Base-by-base conservation (phyloP, 2,329 filamentous ascomycete species). In the Ophiocordyceps camponoti-floridani region DNA sequence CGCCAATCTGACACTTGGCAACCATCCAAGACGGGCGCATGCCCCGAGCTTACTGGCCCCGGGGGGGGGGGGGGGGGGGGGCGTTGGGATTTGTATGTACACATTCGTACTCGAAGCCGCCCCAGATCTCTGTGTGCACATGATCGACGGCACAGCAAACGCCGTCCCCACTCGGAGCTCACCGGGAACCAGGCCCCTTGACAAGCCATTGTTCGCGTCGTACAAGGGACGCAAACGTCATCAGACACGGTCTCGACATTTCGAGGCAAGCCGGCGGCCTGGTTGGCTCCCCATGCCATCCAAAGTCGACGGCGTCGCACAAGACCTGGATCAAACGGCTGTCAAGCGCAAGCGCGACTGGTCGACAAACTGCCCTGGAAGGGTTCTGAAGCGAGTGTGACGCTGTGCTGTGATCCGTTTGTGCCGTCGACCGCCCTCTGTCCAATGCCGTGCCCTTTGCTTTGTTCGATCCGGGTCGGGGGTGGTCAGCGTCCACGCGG, bases 21-120 rank as follows among this genome's bases (percentile, higher is more conserved):
- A 40, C 16, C 37, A 44, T 46, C 45, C 42, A 41, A 42, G 42
- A 44, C 26, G 40, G 45, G 45, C 30, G 28, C 28, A 18, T 46
- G 45, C 41, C 45, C 45, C 45, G 45, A 46, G 42, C 9, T 31
- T 33, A 42, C 33, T n/a, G 33, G 28, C 33, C 23, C 13, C 2
- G 30, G 13, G 9, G 30, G 30, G 30, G 30, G 13, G 30, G 33
- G 10, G 30, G 13, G 9, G 30, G 30, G 30, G 30, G 13, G 30
- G 30, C 9, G 10, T 33, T 33, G 30, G 30, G 13, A 14, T 14
- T 11, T 8, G 31, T 12, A 35, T 14, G 31, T 35, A 14, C 30
- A 33, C 8, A 33, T 31, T 12, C 30, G 7, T 33, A 33, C 30
- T 35, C 23, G 23, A 23, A 35, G 13, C 9, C 31, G 12, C 37